Conservation (phyloP, 192 early-diverging fungal genomes). For the Gryganskiella cystojenkinii region DNA sequence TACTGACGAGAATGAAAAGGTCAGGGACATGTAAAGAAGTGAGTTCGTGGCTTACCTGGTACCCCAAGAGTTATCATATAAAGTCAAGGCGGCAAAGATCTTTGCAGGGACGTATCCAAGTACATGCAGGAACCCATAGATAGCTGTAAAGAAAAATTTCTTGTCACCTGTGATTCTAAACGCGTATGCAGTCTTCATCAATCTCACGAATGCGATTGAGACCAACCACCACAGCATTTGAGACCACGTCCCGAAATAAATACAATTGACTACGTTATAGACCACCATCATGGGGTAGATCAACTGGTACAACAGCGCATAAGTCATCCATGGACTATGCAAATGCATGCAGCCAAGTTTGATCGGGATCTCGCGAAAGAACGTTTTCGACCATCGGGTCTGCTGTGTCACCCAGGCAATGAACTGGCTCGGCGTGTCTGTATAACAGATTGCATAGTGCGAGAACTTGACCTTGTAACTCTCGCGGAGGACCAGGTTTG, state of each 20-base stretch:
- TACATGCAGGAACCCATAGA: constrained; percentile 59
- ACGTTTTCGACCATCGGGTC: constrained; percentile 67
- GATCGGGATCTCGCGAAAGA: constrained; percentile 59
- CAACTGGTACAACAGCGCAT: constrained; percentile 61
- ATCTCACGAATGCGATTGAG: constrained; percentile 33
- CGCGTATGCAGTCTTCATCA: constrained; percentile 54
- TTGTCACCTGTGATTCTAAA: constrained; percentile 36
- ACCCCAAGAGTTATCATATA: constrained; percentile 66
- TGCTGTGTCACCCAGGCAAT: constrained; percentile 65
- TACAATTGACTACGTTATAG: constrained; percentile 50
- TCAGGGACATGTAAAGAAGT: background rate
- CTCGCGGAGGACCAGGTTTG: constrained; percentile 54
- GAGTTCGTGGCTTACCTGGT: constrained; percentile 31
- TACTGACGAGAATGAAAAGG: background rate
- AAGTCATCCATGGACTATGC: constrained; percentile 67
- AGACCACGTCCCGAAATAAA: constrained; percentile 5
- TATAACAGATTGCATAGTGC: constrained; percentile 62
- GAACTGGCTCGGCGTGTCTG: constrained; percentile 59
- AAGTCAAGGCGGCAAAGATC: constrained; percentile 57
- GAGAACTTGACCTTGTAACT: constrained; percentile 59
- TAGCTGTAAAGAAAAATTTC: constrained; percentile 54
- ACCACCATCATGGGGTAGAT: constrained; percentile 64
- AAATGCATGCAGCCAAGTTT: constrained; percentile 51
- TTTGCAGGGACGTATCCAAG: constrained; percentile 62
- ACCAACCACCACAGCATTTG: constrained; percentile 32